Conservation (phyloP, 176 grass and related monocot species). For the Tuctoria greenei region DNA sequence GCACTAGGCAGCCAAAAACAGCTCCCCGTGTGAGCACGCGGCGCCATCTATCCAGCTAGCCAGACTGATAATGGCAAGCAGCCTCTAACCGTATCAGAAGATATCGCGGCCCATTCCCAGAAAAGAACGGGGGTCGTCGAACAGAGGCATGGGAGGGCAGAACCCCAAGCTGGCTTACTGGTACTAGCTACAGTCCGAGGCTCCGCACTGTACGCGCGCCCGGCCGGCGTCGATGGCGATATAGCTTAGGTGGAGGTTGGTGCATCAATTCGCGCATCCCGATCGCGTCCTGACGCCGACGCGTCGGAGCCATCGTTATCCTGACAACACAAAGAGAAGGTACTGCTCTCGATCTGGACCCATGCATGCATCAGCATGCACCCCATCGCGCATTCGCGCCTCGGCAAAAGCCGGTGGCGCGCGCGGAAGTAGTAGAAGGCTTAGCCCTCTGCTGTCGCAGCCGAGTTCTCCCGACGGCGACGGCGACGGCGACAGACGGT, state of each 20-base stretch:
- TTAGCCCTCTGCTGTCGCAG: background rate
- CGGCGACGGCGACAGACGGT: conserved; percentile 21
- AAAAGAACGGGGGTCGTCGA: background rate
- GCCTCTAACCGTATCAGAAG: background rate
- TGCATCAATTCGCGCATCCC: conserved; percentile 40
- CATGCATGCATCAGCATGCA: background rate
- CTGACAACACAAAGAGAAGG: background rate
- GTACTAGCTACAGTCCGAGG: background rate
- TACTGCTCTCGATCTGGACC: background rate
- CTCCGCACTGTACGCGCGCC: conserved; percentile 3
- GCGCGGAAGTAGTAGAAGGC: background rate
- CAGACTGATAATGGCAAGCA: background rate
- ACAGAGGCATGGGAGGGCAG: background rate
- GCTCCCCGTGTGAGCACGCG: background rate
- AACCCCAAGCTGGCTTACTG: background rate
- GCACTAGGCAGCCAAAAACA: background rate
- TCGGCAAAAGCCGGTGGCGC: conserved; percentile 32
- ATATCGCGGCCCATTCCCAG: background rate
- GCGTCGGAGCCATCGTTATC: background rate
- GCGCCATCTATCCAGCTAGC: background rate
- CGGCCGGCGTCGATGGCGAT: background rate
- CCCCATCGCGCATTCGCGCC: background rate
- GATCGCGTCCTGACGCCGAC: conserved; percentile 2
- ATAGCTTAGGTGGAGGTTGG: conserved; percentile 13
- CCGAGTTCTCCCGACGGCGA: background rate